Evolutionary conservation across 2,329 filamentous ascomycete species (phyloP), one percentile per base, ranked within the genome.

Genomic region (Sporothrix sp.): DNA sequence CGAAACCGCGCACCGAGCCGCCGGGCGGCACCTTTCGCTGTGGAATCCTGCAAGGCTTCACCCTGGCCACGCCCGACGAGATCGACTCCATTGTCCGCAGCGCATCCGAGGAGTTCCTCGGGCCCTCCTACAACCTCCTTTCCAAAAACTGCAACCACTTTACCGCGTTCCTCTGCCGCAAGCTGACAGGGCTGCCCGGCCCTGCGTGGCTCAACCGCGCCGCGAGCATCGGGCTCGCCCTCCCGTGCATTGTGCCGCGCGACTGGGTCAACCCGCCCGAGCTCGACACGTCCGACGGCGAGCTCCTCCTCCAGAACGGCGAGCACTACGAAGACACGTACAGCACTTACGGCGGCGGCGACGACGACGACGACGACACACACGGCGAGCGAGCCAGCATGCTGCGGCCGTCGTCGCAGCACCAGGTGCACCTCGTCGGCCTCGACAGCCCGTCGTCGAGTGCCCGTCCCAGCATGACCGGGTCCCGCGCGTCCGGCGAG

Each of bases 101-200:
- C 51, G 83, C 82, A 11, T 87, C 83, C 1, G 76, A 84, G 37
- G 75, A 82, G 58, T 94, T 93, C 60, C 74, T 81, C 51, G 87
- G 87, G 21, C 81, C 81, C 0, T 76, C 77, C 13, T 93, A 94
- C 66, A 91, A 93, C 61, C 76, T 94, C 13, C 73, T 94, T 39
- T 88, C 82, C 18, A 81, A 81, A 59, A 94, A 94, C 66, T 94
- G 87, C 74, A 94, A 94, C 64, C 87, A 94, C 64, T 94, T 94
- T 64, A 91, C 87, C 2, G 81, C 80, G 18, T 80, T 84, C 59
- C 74, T 94, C 16, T 89, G 85, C 66, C 73, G 83, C 63, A 78
- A 78, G 57, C 73, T 94, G 50, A 91, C 85, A 2, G 79, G 82
- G 6, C 75, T 78, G 40, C 70, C 80, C 1, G 85, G 84, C 0